Evolutionary conservation across 116 monocot species (phyloP).

Genomic region (Iris pallida): DNA sequence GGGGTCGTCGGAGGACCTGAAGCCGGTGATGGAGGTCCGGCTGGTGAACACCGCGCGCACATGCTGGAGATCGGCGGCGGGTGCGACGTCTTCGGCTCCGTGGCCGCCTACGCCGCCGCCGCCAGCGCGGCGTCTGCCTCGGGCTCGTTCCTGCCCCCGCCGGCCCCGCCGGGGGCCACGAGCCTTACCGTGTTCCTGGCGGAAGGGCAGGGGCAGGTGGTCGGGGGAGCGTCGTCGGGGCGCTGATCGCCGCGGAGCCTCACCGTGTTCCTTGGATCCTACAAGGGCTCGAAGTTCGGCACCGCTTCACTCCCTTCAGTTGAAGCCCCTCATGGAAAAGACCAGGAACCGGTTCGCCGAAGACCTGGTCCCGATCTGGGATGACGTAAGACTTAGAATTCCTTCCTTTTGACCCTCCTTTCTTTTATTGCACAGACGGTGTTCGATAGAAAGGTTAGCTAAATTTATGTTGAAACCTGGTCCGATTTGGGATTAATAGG

Average conservation of each 20-base stretch:
- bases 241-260: conserved; percentile 74
- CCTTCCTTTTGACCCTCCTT: background rate
- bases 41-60: no score
- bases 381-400: conserved; percentile 51
- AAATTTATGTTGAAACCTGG: no score
- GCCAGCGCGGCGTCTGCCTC: no score
- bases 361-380: conserved; percentile 78
- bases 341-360: conserved; percentile 40
- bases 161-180: conserved; percentile 88
- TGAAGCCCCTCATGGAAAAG: conserved; percentile 59
- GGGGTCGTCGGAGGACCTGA: no score
- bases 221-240: conserved; percentile 85
- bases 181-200: conserved; percentile 76
- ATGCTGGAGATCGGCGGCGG: no score
- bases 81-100: no score
- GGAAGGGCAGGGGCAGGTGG: conserved; percentile 91
- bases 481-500: no score
- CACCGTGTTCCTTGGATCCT: no score
- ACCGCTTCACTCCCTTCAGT: conserved; percentile 67
- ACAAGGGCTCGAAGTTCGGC: conserved; percentile 46
- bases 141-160: conserved; percentile 93
- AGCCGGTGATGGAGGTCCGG: no score
- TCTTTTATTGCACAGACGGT: background rate
- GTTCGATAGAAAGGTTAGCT: no score
- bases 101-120: no score